A percentile compares a stretch with the other conserved stretches of the same genome.
Evolutionary conservation across 345 rosid genomes (phyloP).

Genomic region (Citrus mangshanensis): DNA sequence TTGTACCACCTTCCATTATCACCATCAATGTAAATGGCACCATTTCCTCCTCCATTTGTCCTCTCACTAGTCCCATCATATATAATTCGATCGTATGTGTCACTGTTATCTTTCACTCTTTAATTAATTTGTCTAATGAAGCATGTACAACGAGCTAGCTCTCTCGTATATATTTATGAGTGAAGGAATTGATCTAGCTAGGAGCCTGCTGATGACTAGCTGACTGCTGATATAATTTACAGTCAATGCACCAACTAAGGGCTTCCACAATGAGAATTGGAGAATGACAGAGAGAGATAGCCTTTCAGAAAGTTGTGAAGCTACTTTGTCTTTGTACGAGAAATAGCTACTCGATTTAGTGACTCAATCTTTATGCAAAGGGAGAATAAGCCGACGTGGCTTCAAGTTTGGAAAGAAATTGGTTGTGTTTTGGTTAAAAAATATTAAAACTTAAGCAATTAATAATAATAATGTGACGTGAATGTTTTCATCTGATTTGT

Average conservation of each 20-base stretch:
- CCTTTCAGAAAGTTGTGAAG: slow-evolving; percentile 52
- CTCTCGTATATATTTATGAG: too few species aligned
- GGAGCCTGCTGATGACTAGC: too few species aligned
- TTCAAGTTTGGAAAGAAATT: background rate
- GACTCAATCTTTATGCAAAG: slow-evolving; percentile 31
- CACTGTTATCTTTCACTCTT: too few species aligned
- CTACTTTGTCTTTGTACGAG: slow-evolving; percentile 30
- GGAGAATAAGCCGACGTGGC: slow-evolving; percentile 27
- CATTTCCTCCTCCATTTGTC: slow-evolving; percentile 25
- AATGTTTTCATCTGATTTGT: background rate
- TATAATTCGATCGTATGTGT: too few species aligned
- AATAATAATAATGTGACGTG: background rate
- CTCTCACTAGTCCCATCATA: too few species aligned
- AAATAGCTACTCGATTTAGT: slow-evolving; percentile 61
- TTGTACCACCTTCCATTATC: slow-evolving; percentile 69
- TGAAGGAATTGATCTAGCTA: too few species aligned
- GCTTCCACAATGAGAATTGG: background rate
- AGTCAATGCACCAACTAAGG: too few species aligned
- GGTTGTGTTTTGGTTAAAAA: background rate
- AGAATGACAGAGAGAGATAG: slow-evolving; percentile 21
- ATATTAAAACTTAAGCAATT: too few species aligned
- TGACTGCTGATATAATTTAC: too few species aligned
- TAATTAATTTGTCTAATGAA: too few species aligned
- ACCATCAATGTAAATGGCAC: slow-evolving; percentile 58
- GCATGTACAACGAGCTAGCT: too few species aligned